A percentile compares a stretch with the other conserved stretches of the same genome.
phyloP scores from a whole-genome alignment of 2,329 filamentous ascomycete genomes.

The Bipolaris victoriae region DNA sequence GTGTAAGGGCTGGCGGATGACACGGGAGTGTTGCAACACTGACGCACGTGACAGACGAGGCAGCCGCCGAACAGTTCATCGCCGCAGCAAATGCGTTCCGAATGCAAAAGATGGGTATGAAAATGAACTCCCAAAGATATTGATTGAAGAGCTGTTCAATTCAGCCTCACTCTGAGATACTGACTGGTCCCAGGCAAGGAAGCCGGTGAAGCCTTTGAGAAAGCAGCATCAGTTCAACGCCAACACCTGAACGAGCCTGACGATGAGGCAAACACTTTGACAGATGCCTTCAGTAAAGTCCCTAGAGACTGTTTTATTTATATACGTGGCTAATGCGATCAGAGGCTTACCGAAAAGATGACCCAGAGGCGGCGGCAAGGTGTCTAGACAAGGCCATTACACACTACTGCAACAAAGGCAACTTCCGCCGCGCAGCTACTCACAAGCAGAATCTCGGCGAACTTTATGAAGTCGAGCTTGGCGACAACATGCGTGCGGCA shows the following conservation, averaged over 20 bases:
- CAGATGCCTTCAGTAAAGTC: slow-evolving; percentile 77
- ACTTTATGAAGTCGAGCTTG: slow-evolving; percentile 80
- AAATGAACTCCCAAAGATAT: neutral
- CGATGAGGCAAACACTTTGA: slow-evolving; percentile 85
- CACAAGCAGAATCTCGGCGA: slow-evolving; percentile 90
- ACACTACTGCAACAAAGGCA: slow-evolving; percentile 87
- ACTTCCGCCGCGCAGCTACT: slow-evolving; percentile 87
- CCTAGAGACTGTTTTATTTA: neutral
- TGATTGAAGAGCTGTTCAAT: no score
- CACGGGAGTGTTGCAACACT: slow-evolving; percentile 8
- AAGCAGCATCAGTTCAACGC: slow-evolving; percentile 78
- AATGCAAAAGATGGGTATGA: slow-evolving; percentile 80
- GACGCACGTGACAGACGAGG: slow-evolving; percentile 62
- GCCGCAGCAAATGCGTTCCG: slow-evolving; percentile 92
- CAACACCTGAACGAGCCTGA: slow-evolving; percentile 87
- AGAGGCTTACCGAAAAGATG: slow-evolving; percentile 84
- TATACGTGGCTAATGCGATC: slow-evolving; percentile 14
- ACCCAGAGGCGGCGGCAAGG: slow-evolving; percentile 80
- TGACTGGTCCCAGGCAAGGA: slow-evolving; percentile 69
- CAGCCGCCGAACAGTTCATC: slow-evolving; percentile 84
- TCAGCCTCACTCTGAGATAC: neutral
- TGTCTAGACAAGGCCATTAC: slow-evolving; percentile 80
- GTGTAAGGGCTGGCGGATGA: slow-evolving; percentile 48
- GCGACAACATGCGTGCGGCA: slow-evolving; percentile 77
- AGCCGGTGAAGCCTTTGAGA: slow-evolving; percentile 85